These are phyloP conservation scores for Magnolia kwangsiensis DNA, from an alignment of 164 flowering plant species.

Conservation along the genomic window DNA sequence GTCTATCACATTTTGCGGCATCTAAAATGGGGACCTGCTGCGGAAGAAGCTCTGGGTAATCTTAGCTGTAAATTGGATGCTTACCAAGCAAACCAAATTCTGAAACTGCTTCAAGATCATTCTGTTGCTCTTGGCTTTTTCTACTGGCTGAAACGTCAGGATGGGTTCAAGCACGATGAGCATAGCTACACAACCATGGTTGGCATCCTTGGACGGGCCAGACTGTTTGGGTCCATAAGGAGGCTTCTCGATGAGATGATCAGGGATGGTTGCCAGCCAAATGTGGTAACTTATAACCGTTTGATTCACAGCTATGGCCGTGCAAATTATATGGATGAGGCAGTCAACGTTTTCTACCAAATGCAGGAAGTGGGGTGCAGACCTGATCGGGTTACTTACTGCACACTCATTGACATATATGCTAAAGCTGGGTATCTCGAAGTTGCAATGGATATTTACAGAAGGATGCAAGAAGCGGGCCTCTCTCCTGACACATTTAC, in stretches of 20 bases:
- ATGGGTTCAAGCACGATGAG: conserved; percentile 89
- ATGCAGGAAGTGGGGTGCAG: conserved; percentile 72
- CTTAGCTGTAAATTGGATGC: conserved; percentile 60
- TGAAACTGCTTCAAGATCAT: conserved; percentile 76
- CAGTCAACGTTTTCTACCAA: conserved; percentile 58
- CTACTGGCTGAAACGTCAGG: conserved; percentile 71
- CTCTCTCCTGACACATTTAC: conserved; percentile 96
- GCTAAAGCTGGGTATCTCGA: conserved; percentile 95
- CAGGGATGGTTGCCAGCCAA: conserved; percentile 76
- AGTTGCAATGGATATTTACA: conserved; percentile 83
- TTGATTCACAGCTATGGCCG: conserved; percentile 92
- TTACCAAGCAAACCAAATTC: conserved; percentile 88
- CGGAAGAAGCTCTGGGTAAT: conserved; percentile 68
- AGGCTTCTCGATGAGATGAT: conserved; percentile 82
- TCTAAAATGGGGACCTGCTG: conserved; percentile 68
- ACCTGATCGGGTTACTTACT: conserved; percentile 94
- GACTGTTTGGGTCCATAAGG: conserved; percentile 60
- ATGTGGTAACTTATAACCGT: conserved; percentile 93
- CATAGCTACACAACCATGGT: conserved; percentile 97
- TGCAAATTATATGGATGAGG: conserved; percentile 78
- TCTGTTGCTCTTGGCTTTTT: conserved; percentile 81
- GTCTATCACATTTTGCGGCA: conserved; percentile 45
- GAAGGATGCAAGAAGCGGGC: conserved; percentile 76
- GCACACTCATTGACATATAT: conserved; percentile 95
- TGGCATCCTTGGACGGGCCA: conserved; percentile 87